Percentiles rank a stretch among this genome's conserved stretches.
Evolutionary conservation across 2,329 filamentous ascomycete genomes (phyloP).

Genomic region (Aureobasidium namibiae): DNA sequence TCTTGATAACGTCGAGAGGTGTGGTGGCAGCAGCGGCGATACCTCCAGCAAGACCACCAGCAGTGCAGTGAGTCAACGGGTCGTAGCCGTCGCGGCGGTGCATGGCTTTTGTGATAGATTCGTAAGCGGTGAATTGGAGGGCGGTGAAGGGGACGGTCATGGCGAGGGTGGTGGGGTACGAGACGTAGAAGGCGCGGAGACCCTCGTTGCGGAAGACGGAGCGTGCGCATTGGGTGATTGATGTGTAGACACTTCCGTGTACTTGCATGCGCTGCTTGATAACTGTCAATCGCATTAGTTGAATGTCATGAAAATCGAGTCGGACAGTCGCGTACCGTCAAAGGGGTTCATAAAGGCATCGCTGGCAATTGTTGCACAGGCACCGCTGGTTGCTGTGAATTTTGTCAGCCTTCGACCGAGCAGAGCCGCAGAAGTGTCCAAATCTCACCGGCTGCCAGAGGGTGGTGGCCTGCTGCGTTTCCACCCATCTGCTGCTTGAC

Average conservation of each 20-base stretch:
- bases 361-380: slow-evolving; percentile 90
- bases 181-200: slow-evolving; percentile 89
- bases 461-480: slow-evolving; percentile 84
- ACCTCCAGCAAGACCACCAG: slow-evolving; percentile 85
- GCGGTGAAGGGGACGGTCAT: slow-evolving; percentile 99
- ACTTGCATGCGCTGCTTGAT: slow-evolving; percentile 99
- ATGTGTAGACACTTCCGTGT: slow-evolving; percentile 86
- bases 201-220: slow-evolving; percentile 85
- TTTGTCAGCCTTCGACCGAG: slow-evolving; percentile 3
- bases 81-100: slow-evolving; percentile 76
- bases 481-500: slow-evolving; percentile 95
- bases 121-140: slow-evolving; percentile 94
- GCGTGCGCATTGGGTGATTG: slow-evolving; percentile 76
- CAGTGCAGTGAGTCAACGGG: slow-evolving; percentile 85
- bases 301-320: neutral
- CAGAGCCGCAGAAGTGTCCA: slow-evolving; percentile 5
- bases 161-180: slow-evolving; percentile 92
- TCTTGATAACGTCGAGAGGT: slow-evolving; percentile 97
- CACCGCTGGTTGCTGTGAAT: slow-evolving; percentile 72
- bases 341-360: slow-evolving; percentile 99
- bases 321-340: slow-evolving; percentile 58
- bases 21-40: slow-evolving; percentile 91
- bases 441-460: slow-evolving; percentile 72
- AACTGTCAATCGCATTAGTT: slow-evolving; percentile 47
- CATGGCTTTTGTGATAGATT: slow-evolving; percentile 88